Evolutionary conservation across 768 basidiomycete species (phyloP), one percentile per base, ranked within the genome.

Genomic region (Tricholoma bakamatsutake): DNA sequence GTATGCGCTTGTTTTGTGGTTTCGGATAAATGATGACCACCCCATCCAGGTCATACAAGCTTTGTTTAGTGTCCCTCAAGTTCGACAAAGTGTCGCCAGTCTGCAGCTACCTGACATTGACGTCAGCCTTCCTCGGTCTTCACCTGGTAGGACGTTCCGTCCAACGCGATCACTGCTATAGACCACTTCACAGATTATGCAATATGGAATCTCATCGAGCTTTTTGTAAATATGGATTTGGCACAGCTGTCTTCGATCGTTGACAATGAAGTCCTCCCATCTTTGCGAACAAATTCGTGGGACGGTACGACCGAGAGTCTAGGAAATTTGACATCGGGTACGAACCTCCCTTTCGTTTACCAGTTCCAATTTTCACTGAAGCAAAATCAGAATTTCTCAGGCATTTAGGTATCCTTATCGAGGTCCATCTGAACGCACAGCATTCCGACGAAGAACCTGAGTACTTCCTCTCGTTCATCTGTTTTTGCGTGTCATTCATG

Each of bases 211-310:
- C 67, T 88, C 42, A 72, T 85, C 45, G 87, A 88, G 65, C 74
- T 85, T 43, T 88, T 84, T 64, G 79, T 81, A 2, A 80, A 87
- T 60, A 78, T 90, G 74, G 88, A 90, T 59, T 71, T 87, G 10
- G 85, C 82, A 5, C 73, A 78, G 12, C 63, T 88, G 10, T 75
- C 78, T 33, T 77, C 81, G 35, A 76, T 90, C 18, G 74, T 79
- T 31, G 79, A 82, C 39, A 78, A 78, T 31, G 73, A 77, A 10
- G 69, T 77, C 5, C 66, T 87, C 24, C 68, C 74, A 2, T 76
- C 76, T 0, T 74, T 86, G 52, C 64, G 72, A 3, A 73, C 80
- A 5, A 66, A 67, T 12, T 67, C 74, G 5, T 71, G 73, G 60
- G 48, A 72, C 52, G 66, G 67, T 53, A 53, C 73, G 64, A 67